Conservation (phyloP, 2,329 filamentous ascomycete genomes). For the Colletotrichum eremochloae region DNA sequence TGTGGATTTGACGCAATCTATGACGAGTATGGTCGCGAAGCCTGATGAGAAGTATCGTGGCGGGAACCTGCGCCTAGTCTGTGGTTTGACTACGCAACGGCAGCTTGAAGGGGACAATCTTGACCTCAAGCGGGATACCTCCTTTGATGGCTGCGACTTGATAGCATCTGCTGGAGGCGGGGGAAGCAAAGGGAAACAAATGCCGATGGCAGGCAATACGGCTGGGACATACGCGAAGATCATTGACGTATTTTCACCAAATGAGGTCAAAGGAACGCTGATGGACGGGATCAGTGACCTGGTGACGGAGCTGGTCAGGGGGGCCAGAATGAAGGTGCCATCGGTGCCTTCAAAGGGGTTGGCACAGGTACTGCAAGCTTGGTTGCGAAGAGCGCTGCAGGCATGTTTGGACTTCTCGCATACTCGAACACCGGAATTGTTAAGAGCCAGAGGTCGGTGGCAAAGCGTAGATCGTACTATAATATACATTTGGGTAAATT, state of each 20-base stretch:
- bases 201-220: constrained; percentile 63
- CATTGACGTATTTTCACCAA: constrained; percentile 48
- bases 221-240: constrained; percentile 34
- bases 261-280: constrained; percentile 53
- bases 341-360: constrained; percentile 57
- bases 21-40: constrained; percentile 39
- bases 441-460: constrained; percentile 34
- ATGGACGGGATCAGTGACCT: constrained; percentile 62
- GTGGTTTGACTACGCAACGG: not conserved
- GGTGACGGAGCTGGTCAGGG: constrained; percentile 56
- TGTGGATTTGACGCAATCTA: constrained; percentile 28
- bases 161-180: constrained; percentile 43
- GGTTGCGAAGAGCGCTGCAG: constrained; percentile 39
- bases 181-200: constrained; percentile 55
- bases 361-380: constrained; percentile 55
- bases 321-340: constrained; percentile 53
- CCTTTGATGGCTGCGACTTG: not conserved
- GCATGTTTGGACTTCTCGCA: constrained; percentile 42
- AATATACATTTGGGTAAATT: too few relatives aligned
- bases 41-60: constrained; percentile 26
- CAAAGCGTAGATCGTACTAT: too few relatives aligned
- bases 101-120: not conserved
- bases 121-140: constrained; percentile 60
- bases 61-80: constrained; percentile 8
- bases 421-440: constrained; percentile 42